Percentiles rank a stretch among this genome's conserved stretches.
phyloP scores from a whole-genome alignment of 1,284 basidiomycete genomes.

The Rhodofomes roseus region DNA sequence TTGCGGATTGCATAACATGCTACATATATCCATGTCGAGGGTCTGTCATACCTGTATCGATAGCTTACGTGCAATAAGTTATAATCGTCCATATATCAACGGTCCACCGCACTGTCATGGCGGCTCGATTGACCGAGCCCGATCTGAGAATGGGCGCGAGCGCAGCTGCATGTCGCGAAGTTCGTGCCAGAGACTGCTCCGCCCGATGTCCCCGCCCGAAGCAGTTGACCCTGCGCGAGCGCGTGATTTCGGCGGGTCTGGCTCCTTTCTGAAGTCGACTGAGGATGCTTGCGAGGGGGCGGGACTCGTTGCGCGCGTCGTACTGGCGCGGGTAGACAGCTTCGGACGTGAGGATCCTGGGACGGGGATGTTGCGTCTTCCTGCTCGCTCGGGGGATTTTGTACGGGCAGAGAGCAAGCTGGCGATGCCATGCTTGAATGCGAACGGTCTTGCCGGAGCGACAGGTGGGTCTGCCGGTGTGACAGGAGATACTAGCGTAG shows the following conservation, averaged over 20 bases:
- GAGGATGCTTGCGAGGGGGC: slow-evolving; percentile 34
- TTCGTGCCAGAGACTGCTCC: slow-evolving; percentile 56
- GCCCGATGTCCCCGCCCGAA: slow-evolving; percentile 29
- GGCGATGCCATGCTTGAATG: slow-evolving; percentile 32
- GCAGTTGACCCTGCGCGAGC: slow-evolving; percentile 11
- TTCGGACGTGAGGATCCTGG: slow-evolving; percentile 15
- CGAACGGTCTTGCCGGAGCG: slow-evolving; percentile 23
- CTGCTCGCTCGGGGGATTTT: slow-evolving; percentile 33
- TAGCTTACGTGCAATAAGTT: slow-evolving; percentile 3
- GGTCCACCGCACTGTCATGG: slow-evolving; percentile 3
- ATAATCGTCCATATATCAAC: neutral
- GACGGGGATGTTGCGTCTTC: slow-evolving; percentile 16
- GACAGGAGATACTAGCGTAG: slow-evolving; percentile 26
- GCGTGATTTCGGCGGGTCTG: slow-evolving; percentile 18
- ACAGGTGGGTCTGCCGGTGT: slow-evolving; percentile 16
- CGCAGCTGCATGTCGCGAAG: slow-evolving; percentile 49
- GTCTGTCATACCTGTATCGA: neutral
- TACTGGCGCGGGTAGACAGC: slow-evolving; percentile 23
- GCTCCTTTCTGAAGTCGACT: slow-evolving; percentile 24
- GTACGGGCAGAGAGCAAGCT: slow-evolving; percentile 31
- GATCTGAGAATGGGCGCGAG: slow-evolving; percentile 41
- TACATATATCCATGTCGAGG: neutral
- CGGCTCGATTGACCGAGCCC: slow-evolving; percentile 26
- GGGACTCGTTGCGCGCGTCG: slow-evolving; percentile 28
- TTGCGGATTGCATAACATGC: neutral